Evolutionary conservation across 2,329 filamentous ascomycete species (phyloP), one percentile per base, ranked within the genome.

Genomic region (Elsinoe fawcettii): DNA sequence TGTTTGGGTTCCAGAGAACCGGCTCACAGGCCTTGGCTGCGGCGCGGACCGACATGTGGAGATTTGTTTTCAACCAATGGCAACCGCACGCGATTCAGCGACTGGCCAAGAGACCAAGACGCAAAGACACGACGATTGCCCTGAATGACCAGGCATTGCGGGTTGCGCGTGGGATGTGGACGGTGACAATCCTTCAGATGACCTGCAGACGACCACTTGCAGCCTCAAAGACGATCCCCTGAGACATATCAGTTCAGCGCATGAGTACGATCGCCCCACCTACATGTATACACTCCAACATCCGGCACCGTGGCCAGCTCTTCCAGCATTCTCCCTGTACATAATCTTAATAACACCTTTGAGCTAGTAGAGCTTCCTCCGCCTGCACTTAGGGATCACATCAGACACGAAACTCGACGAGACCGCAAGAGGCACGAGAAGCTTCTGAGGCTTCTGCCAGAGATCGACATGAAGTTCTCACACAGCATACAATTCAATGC

Each of bases 401-500:
- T 8, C n/a, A 7, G 9, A 16, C 57, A 27, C 56, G 25, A 44
- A 51, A 32, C 43, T 16, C 22, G 54, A 44, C 36, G 46, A 18
- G 53, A 49, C 14, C 63, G 64, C 46, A 63, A 59, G 32, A 65
- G 67, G 49, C 63, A 65, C 63, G 76, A 80, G 70, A 90, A 90
- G 77, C 80, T 83, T 71, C 76, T 77, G 68, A 81, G 82, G 79
- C 84, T 91, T 66, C 82, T 88, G 65, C 78, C 85, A 65, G 81
- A 79, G 63, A 85, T 87, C 83, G 88, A 90, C 69, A 99, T 99
- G 93, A 97, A 97, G 85, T 99, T 99, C 80, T 97, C 92, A 16
- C 93, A 99, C 73, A 97, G 92, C 74, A 86, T 99, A 66, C 93
- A 99, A 78, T 99, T 99, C 77, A 99, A 99, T 77, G 91, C 93